Evolutionary conservation across 208 protist genomes (phyloP).

Genomic region (Crithidia mellificae): DNA sequence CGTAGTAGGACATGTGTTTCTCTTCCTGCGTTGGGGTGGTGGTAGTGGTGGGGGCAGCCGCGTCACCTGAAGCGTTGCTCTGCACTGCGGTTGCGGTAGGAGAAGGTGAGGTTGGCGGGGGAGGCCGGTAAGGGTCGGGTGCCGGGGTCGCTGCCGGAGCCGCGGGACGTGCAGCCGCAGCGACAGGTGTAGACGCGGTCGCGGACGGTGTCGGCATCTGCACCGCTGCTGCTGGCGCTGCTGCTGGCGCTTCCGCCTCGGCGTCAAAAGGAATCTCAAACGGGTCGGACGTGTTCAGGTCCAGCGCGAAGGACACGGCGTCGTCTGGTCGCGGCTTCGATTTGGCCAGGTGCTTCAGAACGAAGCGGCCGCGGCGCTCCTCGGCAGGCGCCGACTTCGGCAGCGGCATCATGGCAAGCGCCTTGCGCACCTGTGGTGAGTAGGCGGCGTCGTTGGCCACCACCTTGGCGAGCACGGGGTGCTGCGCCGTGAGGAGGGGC

Average conservation of each 20-base stretch:
- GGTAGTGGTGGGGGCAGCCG: no score
- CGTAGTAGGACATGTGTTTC: slow-evolving; percentile 57
- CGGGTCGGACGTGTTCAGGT: slow-evolving; percentile 24
- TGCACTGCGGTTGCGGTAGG: no score
- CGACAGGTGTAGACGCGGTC: no score
- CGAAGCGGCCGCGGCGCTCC: slow-evolving; percentile 39
- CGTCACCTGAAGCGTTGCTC: no score
- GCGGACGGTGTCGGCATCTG: no score
- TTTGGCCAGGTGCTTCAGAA: slow-evolving; percentile 40
- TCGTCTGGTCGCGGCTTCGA: background rate
- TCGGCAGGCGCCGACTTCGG: slow-evolving; percentile 20
- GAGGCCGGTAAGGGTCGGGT: background rate
- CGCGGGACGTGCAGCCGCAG: no score
- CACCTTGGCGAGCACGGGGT: slow-evolving; percentile 37
- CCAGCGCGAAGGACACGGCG: slow-evolving; percentile 6
- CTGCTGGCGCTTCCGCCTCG: background rate
- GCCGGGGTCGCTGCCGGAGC: no score
- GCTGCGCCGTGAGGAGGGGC: slow-evolving; percentile 53
- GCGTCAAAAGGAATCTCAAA: slow-evolving; percentile 15
- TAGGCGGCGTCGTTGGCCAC: slow-evolving; percentile 30
- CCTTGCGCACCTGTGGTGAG: slow-evolving; percentile 46
- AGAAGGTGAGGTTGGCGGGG: no score
- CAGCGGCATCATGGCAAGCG: slow-evolving; percentile 65
- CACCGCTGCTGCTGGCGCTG: background rate
- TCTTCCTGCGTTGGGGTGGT: slow-evolving; percentile 7